Base-by-base conservation (phyloP, 2,329 filamentous ascomycete species). In the Apiospora rasikravindrae region DNA sequence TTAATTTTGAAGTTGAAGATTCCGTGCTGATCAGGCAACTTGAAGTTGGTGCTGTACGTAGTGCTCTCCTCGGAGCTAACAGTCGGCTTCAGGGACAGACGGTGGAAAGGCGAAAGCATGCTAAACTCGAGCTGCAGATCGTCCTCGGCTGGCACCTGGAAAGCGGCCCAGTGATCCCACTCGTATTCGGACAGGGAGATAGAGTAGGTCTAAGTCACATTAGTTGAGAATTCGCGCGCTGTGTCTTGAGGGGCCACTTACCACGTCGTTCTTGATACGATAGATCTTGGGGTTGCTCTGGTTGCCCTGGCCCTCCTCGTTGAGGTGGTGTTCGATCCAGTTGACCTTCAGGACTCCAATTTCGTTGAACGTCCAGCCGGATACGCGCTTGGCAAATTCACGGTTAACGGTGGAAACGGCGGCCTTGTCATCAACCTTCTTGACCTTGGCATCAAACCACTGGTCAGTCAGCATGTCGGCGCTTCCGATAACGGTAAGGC, bases 1-100 rank as follows among this genome's bases (percentile, higher is more conserved):
- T 98, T 97, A 83, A 98, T 89, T 81, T 92, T 91, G 89, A 99
- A 98, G 86, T 97, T 97, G 89, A 98, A 99, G 84, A 99, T 98
- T 81, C 96, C 96, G 85, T 99, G 96, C 84, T 99, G 96, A 82
- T 99, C 96, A 5, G 96, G 96, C 4, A 96, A 89, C 75, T 88
- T 93, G 84, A 99, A 98, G 33, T 89, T 88, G 66, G 89, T 88
- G 74, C 88, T 88, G 86, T 92, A 99, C 74, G 93, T 88, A 69
- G 93, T 92, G 75, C 91, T 90, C 77, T 94, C 91, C 71, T 87
- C 83, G 1, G 91, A 92, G 37, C 86, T 86, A 44, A 84, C 82
- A 13, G 86, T 82, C 19, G 90, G 88, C 11, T 85, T 78, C 44
- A 99, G 91, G 73, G 91, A 87, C 45, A 98, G 88, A 57, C 96